Evolutionary conservation across 2,329 filamentous ascomycete genomes (phyloP).

Genomic region (Monilinia aucupariae): DNA sequence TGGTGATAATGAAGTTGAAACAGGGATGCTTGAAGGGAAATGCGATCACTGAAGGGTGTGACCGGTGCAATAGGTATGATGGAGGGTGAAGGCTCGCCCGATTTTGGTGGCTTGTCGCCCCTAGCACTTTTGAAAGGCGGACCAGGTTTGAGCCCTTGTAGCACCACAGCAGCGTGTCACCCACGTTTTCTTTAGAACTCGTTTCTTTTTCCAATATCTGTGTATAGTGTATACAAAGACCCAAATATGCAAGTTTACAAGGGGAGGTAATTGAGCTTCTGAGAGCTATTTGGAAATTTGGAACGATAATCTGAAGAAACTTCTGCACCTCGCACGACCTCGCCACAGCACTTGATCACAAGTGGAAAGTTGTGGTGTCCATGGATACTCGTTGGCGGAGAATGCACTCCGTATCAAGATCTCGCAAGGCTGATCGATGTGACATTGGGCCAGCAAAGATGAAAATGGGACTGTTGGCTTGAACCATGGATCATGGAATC

Average conservation of each 20-base stretch:
- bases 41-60: background rate
- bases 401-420: background rate
- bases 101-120: background rate
- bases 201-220: background rate
- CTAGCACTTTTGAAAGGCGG: background rate
- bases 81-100: background rate
- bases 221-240: background rate
- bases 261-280: background rate
- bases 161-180: slow-evolving; percentile 3
- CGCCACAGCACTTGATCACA: background rate
- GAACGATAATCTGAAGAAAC: background rate
- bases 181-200: slow-evolving; percentile 12
- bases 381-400: background rate
- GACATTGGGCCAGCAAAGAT: background rate
- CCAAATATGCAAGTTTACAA: background rate
- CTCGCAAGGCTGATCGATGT: background rate
- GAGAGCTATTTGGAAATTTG: background rate
- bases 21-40: background rate
- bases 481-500: background rate
- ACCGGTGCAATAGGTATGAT: background rate
- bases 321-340: background rate
- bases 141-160: slow-evolving; percentile 4
- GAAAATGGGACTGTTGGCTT: background rate
- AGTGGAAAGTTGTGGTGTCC: background rate
- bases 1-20: background rate